Evolutionary conservation across 352 stramenopile genomes (phyloP), one percentile per base, ranked within the genome.

Genomic region (Globisporangium splendens): DNA sequence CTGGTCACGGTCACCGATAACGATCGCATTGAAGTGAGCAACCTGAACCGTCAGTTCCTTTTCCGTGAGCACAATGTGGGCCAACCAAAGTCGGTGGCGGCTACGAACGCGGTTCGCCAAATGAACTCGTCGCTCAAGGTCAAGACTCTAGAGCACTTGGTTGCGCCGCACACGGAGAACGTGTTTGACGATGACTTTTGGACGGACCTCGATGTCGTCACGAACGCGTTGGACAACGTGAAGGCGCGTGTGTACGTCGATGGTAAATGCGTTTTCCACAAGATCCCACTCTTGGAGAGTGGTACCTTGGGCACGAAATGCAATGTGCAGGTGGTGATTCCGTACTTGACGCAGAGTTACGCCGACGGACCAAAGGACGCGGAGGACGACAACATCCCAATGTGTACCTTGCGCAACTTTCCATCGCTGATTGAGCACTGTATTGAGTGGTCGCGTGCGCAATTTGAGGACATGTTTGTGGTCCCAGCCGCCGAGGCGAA

Each of bases 391-490:
- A 96, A 90, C 50, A 99, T 99, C 65, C 97, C 97, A 20, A 97
- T 99, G 65, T 99, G 98, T 71, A 99, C 98, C 6, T 75, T 99
- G 44, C 98, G 98, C 66, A 99, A 99, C 83, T 99, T 99, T 65
- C 98, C 97, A 28, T 93, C 83, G n/a, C 65, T 94, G 8, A 94
- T 92, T 54, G 85, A 94, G 46, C 98, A 99, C 81, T 99, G 96
- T 68, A 99, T 99, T 63, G 97, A 99, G 47, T 99, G 97, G 97
- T 95, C 95, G n/a, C 82, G 85, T 17, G 85, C 85, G 20, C 85
- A 94, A 65, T 94, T 94, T 63, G 83, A 92, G 66, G 85, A 94
- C 46, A 39, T 89, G 18, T 94, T 94, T 52, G 83, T 96, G 24
- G 85, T 86, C 14, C 86, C 86, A 10, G 81, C 84, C 21, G 73